These are phyloP conservation scores for Candida pini DNA, from an alignment of 805 yeast species.

Conservation along the genomic window DNA sequence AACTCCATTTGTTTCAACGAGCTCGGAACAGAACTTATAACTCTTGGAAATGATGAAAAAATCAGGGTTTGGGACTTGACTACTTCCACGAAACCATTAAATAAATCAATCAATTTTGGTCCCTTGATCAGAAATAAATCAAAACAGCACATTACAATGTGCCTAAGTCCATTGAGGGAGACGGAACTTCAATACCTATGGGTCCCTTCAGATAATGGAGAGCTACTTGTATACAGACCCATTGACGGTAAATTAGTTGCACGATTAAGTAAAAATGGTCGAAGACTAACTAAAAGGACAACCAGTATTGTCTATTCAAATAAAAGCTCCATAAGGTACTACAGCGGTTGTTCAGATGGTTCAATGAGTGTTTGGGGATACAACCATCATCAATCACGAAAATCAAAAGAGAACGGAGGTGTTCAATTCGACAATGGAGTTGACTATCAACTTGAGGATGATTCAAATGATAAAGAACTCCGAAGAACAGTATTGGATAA, in stretches of 20 bases:
- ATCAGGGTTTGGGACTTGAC: constrained; percentile 75
- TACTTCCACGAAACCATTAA: constrained; percentile 38
- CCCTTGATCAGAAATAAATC: constrained; percentile 66
- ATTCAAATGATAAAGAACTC: background rate
- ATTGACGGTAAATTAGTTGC: constrained; percentile 59
- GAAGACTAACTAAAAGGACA: constrained; percentile 34
- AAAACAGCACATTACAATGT: constrained; percentile 50
- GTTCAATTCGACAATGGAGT: constrained; percentile 18
- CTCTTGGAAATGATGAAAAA: constrained; percentile 77
- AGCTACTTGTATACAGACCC: constrained; percentile 51
- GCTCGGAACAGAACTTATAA: constrained; percentile 53
- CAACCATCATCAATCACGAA: constrained; percentile 13
- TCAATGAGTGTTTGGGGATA: constrained; percentile 56
- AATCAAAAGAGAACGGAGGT: constrained; percentile 2
- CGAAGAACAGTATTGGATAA: constrained; percentile 15
- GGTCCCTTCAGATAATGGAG: constrained; percentile 75
- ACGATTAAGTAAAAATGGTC: constrained; percentile 42
- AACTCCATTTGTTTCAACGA: constrained; percentile 77
- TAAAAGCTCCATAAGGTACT: constrained; percentile 39
- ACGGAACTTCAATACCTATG: constrained; percentile 52
- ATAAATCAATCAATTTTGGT: constrained; percentile 69
- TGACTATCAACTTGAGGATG: constrained; percentile 1
- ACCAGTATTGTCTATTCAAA: constrained; percentile 49
- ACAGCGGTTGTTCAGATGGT: constrained; percentile 65
- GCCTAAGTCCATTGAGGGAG: constrained; percentile 46